Base-by-base conservation (phyloP, 2,329 filamentous ascomycete species). In the Allantophomopsis lycopodina region DNA sequence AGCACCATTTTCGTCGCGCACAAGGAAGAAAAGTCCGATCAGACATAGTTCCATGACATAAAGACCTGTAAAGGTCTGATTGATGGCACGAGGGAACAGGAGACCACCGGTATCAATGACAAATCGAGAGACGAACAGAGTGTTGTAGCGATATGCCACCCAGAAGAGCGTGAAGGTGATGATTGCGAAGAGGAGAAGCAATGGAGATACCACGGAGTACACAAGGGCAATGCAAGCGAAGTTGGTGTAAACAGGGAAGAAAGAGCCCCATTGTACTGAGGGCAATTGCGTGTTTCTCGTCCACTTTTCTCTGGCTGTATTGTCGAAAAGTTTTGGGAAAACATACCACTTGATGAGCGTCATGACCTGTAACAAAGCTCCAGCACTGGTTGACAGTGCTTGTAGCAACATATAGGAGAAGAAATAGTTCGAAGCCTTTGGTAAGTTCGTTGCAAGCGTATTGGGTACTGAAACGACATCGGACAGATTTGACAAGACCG, bases 351-450 rank as follows among this genome's bases (percentile, higher is more conserved):
- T 67, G 35, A 87, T 54, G 3, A 98, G 69, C 3, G 78, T 74
- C n/a, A 75, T 76, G 17, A 94, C 73, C 53, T 96, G 91, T 11
- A 95, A 65, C 4, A 96, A 66, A 1, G 85, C 89, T 57, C 83
- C 87, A 1, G 89, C 89, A 57, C 87, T 94, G 46, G 85, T 87
- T 46, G 85, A 87, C 50, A 96, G 69, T 1, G 88, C 86, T 53
- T 96, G 91, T 8, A 98, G 77, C 55, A 95, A 81, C 78, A 98
- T 88, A 70, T 98, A 98, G 1, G 86, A 89, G 68, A 95, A 96
- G 66, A 96, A 98, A 60, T 96, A 98, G 55, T 95, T 94, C 50
- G 86, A 83, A 0, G 88, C 81, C 49, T 76, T 83, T 2, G 91
- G 91, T 5, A 98, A 64, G 44, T 88, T 91, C 10, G 66, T 58